A percentile compares a stretch with the other conserved stretches of the same genome.
These are phyloP conservation scores for Knufia fluminis DNA, from an alignment of 2,329 filamentous ascomycete species.

Conservation along the genomic window DNA sequence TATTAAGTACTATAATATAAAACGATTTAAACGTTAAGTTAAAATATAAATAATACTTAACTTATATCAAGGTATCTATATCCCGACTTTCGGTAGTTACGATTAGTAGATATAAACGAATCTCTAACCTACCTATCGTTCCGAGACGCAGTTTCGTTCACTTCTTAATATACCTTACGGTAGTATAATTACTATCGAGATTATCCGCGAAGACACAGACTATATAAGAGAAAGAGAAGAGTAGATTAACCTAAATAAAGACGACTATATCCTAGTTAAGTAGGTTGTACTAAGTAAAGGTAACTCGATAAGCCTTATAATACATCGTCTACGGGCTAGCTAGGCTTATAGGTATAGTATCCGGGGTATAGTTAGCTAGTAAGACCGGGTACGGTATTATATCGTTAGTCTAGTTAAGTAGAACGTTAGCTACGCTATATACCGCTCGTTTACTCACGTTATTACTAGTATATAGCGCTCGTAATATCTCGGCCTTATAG, in stretches of 20 bases:
- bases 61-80: neutral
- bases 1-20: neutral
- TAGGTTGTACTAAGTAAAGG: neutral
- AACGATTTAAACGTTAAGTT: slow-evolving; percentile 1
- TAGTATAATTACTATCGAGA: slow-evolving; percentile 3
- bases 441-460: slow-evolving; percentile 7
- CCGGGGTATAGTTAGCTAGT: slow-evolving; percentile 10
- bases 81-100: neutral
- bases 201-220: slow-evolving; percentile 10
- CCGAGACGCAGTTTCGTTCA: slow-evolving; percentile 1
- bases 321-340: neutral
- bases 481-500: slow-evolving; percentile 11
- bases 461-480: slow-evolving; percentile 12
- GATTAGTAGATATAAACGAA: neutral
- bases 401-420: neutral
- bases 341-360: neutral
- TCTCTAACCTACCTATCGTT: neutral
- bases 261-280: neutral
- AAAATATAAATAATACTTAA: neutral
- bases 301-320: slow-evolving; percentile 1
- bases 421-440: slow-evolving; percentile 8
- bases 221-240: slow-evolving; percentile 5
- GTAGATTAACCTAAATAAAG: slow-evolving; percentile 4
- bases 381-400: slow-evolving; percentile 12
- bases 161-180: neutral